A percentile compares a stretch with the other conserved stretches of the same genome.
These are phyloP conservation scores for Lentithecium fluviatile DNA, from an alignment of 495 filamentous ascomycete genomes.

Conservation along the genomic window DNA sequence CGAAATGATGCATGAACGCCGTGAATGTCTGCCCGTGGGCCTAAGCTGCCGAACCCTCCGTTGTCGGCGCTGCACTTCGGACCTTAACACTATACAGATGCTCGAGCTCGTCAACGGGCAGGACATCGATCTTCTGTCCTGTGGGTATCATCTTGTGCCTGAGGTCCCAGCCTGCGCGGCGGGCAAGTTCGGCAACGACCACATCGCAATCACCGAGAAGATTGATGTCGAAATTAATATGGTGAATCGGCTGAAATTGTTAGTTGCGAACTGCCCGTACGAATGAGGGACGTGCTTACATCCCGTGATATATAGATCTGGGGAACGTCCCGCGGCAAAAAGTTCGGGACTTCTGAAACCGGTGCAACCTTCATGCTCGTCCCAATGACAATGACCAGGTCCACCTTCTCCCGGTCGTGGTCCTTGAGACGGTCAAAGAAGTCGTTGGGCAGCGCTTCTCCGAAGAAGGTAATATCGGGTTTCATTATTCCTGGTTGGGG, in stretches of 20 bases:
- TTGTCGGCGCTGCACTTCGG: background rate
- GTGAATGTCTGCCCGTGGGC: background rate
- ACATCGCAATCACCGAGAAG: conserved; percentile 91
- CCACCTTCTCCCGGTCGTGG: conserved; percentile 74
- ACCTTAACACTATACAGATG: conserved; percentile 24
- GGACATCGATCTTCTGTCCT: conserved; percentile 31
- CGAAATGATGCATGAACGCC: conserved; percentile 4
- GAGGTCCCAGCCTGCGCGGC: conserved; percentile 81
- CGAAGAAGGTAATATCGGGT: conserved; percentile 98
- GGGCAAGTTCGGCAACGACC: conserved; percentile 84
- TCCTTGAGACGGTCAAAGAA: conserved; percentile 79
- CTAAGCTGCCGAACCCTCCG: background rate
- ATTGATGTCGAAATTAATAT: conserved; percentile 94
- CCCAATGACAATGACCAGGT: conserved; percentile 95
- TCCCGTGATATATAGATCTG: conserved; percentile 93
- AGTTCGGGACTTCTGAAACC: conserved; percentile 84
- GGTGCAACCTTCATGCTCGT: conserved; percentile 96
- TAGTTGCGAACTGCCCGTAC: conserved; percentile 1
- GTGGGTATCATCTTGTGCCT: conserved; percentile 78
- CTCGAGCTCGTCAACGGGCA: conserved; percentile 20
- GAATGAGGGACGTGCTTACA: conserved; percentile 44
- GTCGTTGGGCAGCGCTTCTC: conserved; percentile 77
- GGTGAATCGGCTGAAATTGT: conserved; percentile 63
- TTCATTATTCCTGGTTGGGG: conserved; percentile 89
- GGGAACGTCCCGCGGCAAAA: conserved; percentile 73